phyloP scores from a whole-genome alignment of 768 basidiomycete genomes.

The Auricularia sp. region DNA sequence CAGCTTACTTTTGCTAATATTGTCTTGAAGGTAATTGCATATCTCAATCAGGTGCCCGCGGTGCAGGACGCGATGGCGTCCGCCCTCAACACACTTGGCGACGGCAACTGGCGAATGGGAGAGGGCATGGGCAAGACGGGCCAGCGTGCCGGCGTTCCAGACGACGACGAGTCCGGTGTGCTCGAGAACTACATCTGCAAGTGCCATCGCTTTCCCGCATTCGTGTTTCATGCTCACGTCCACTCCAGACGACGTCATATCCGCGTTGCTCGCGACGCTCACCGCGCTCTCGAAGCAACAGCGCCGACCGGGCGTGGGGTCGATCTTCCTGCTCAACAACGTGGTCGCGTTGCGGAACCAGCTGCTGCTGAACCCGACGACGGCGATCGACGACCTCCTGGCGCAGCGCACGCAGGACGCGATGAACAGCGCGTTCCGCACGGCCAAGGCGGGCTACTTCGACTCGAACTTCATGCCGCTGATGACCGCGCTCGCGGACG shows the following conservation, averaged over 20 bases:
- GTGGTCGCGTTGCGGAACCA: slow-evolving; percentile 55
- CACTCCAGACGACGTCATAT: slow-evolving; percentile 59
- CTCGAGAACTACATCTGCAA: slow-evolving; percentile 68
- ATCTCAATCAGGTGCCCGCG: slow-evolving; percentile 58
- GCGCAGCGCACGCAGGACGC: slow-evolving; percentile 51
- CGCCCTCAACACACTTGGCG: slow-evolving; percentile 60
- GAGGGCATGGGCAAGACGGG: slow-evolving; percentile 56
- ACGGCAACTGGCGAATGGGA: slow-evolving; percentile 90
- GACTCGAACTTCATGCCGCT: slow-evolving; percentile 74
- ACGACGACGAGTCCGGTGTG: slow-evolving; percentile 40
- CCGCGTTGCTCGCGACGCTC: slow-evolving; percentile 49
- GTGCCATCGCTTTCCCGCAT: slow-evolving; percentile 13
- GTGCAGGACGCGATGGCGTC: slow-evolving; percentile 58
- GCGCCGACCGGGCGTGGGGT: slow-evolving; percentile 50
- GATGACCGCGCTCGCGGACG: slow-evolving; percentile 49
- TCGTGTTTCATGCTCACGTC: background rate
- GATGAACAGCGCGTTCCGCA: slow-evolving; percentile 62
- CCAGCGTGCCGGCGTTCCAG: slow-evolving; percentile 32
- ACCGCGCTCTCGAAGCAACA: slow-evolving; percentile 45
- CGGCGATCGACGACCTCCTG: slow-evolving; percentile 40
- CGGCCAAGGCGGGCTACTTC: slow-evolving; percentile 75
- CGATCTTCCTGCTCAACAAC: slow-evolving; percentile 76
- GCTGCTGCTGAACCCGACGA: slow-evolving; percentile 42
- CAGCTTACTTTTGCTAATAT: background rate
- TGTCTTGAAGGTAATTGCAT: slow-evolving; percentile 47